These are phyloP conservation scores for Canariomyces notabilis DNA, from an alignment of 2,329 filamentous ascomycete genomes.

Conservation along the genomic window DNA sequence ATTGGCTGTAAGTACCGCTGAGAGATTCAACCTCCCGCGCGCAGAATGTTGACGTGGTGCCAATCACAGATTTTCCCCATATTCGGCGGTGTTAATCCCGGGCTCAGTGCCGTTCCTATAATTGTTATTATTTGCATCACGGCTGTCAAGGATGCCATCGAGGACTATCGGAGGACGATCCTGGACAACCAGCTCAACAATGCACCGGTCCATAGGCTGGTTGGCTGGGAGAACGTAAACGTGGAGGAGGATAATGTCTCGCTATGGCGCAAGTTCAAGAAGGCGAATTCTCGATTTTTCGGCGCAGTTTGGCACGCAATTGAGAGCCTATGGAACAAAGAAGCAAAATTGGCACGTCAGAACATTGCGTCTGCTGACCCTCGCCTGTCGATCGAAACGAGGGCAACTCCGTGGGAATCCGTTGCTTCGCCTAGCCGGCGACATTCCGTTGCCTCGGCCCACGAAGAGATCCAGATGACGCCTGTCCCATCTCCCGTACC, in stretches of 20 bases:
- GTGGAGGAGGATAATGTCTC: constrained; percentile 82
- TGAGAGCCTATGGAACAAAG: constrained; percentile 44
- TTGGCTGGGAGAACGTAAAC: constrained; percentile 91
- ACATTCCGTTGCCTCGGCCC: constrained; percentile 49
- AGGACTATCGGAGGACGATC: constrained; percentile 87
- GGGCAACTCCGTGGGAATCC: constrained; percentile 49
- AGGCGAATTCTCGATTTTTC: constrained; percentile 65
- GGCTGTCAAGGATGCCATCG: constrained; percentile 88
- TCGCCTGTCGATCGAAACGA: constrained; percentile 62
- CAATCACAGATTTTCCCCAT: constrained; percentile 80
- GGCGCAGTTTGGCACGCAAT: constrained; percentile 48
- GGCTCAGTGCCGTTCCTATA: constrained; percentile 80
- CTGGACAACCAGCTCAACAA: constrained; percentile 95
- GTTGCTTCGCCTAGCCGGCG: constrained; percentile 47
- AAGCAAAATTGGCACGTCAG: constrained; percentile 44
- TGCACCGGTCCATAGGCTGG: constrained; percentile 82
- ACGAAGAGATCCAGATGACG: constrained; percentile 87
- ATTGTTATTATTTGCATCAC: constrained; percentile 90
- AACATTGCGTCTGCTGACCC: constrained; percentile 50
- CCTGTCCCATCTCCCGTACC: constrained; percentile 80
- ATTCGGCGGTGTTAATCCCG: constrained; percentile 87
- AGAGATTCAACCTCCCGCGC: not conserved
- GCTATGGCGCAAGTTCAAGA: constrained; percentile 83
- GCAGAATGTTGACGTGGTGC: constrained; percentile 23
- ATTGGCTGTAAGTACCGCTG: constrained; percentile 69